Evolutionary conservation across 129 eudicot genomes (phyloP), one percentile per base, ranked within the genome.

Genomic region (Flaveria brownii): DNA sequence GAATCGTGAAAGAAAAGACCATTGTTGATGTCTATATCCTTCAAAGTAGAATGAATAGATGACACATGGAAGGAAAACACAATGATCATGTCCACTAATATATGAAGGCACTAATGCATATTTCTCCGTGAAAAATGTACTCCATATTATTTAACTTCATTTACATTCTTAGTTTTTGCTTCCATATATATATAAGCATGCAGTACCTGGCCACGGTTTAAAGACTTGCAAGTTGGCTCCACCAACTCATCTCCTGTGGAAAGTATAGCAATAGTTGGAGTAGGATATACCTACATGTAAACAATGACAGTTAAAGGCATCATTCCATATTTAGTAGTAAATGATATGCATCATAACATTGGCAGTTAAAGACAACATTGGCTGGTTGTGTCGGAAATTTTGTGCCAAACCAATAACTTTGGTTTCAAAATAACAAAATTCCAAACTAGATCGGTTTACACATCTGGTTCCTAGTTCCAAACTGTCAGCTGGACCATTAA

Each of bases 191-290:
- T 72, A 50, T 41, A 65, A 52, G 25, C 8, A 28, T 56, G 69
- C 55, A 77, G 42, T 85, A 93, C 98, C 97, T 93, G 96, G 45
- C 98, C 98, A 87, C 93, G 97, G 26, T 78, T 82, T 78, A 93
- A 83, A 72, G 80, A 71, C 77, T 68, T 76, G 65, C 52, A 81
- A 52, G 85, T 85, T 63, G 98, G 97, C 84, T 93, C 98, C 59
- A 93, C 96, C 72, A 93, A 93, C 79, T 93, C 98, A 82, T 93
- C 98, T 2, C 98, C 98, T 11, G 98, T 93, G 50, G 98, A 93
- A 68, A 93, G 88, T 80, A 93, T 88, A 26, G 87, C 98, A 77
- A 93, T 81, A 62, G 85, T 83, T 64, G 98, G 97, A 43, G 91
- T 77, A 74, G 91, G 90, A 78, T 86, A 93, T 17, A 93, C 97